Evolutionary conservation across 164 flowering plant species (phyloP), one percentile per base, ranked within the genome.

Genomic region (Nelumbo lutea): DNA sequence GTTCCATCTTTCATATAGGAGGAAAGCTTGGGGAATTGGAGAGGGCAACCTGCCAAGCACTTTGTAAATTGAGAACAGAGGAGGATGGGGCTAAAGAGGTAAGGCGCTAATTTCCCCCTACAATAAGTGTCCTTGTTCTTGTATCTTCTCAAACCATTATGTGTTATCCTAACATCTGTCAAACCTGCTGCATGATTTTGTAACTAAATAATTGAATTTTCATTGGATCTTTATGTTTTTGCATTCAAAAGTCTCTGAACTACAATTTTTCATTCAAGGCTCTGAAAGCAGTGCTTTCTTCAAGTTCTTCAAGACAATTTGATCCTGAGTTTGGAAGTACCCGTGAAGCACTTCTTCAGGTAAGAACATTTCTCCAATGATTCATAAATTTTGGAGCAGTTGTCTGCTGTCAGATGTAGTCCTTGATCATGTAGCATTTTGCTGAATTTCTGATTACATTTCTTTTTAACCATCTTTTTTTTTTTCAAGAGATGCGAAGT

Each of bases 331-430:
- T 93, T 73, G 86, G 74, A 42, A 80, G 78, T 72, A 89, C 91
- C 40, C 98, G 98, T 67, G 90, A 89, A 72, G 81, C 91, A 13
- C 80, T 93, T 79, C 88, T 93, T 75, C 91, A 89, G 93, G 98
- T 93, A 66, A 72, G 81, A 44, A 52, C 9, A 42, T 42, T 61
- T 48, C 42, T 27, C 8, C 55, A 39, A 67, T 66, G 50, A 47
- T 60, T 43, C 9, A 39, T 60, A 57, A 57, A 2, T 42, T 10
- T 39, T 41, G 51, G 47, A 11, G 62, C 42, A 67, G 50, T 42
- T 55, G 39, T 7, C 52, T 11, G 61, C 52, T 62, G 27, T 27
- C 27, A 27, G 27, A 27, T 27, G 27, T 27, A 27, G 27, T 27
- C 27, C 27, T 27, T 27, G 27, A 27, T 27, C 27, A 27, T 27